Base-by-base conservation (phyloP, 768 basidiomycete species). In the Hericium coralloides region DNA sequence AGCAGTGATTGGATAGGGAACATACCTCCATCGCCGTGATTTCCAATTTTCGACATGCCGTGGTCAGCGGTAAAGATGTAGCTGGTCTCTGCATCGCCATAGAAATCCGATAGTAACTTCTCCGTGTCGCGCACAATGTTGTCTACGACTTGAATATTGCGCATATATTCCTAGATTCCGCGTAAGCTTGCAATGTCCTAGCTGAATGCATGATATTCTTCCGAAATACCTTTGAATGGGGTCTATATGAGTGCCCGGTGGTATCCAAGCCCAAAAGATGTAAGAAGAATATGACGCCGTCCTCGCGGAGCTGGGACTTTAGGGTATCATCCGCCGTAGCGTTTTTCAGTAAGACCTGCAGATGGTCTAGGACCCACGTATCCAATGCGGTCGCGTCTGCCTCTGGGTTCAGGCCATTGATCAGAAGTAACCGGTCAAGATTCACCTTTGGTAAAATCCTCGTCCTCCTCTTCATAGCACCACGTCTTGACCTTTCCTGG, bases 31-130 rank as follows among this genome's bases (percentile, higher is more conserved):
- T 94, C 92, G 4, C 92, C 92, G 58, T 94, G 92, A 65, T 92
- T 93, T 12, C 92, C 92, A 55, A 91, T 86, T 36, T 76, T 79
- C 4, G 87, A 89, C 92, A 94, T 94, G 9, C 92, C 92, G 65
- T 94, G 92, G 67, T 94, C 92, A 0, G 92, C 89, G 2, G 88
- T 93, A 67, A 91, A 93, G 36, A 93, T 70, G 65, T 78, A 92
- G 58, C 79, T 80, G 0, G 89, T 92, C 55, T 85, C 80, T 20
- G 81, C 72, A 57, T 89, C 86, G 36, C 72, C 63, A 63, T 83
- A 93, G 66, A 87, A 92, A 4, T 80, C 73, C 0, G 69, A 66
- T 20, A 93, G 66, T 2, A 91, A 73, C 38, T 70, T 62, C 60
- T 90, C 87, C 1, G 86, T 82, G 55, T 81, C 75, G 37, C 74